Base-by-base conservation (phyloP, 2,329 filamentous ascomycete genomes). In the Fusarium denticulatum region DNA sequence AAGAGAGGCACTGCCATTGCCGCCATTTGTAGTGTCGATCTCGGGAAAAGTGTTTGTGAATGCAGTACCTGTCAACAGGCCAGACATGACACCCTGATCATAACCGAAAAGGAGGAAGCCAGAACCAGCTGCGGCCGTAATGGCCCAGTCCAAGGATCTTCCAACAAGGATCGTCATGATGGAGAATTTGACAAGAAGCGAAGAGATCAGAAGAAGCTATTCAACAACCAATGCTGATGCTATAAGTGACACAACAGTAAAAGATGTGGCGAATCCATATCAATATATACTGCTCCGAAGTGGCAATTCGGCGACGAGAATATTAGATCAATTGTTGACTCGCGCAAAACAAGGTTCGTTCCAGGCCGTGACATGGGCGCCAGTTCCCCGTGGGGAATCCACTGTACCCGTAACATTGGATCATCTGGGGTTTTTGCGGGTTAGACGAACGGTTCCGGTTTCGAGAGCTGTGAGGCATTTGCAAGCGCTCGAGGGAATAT, bases 1-100 rank as follows among this genome's bases (percentile, higher is more conserved):
- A 13, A 86, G 74, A 11, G 83, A 83, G 6, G 84, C 81, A 57
- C 82, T 85, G 4, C 83, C 83, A 39, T 79, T 82, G 13, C 83
- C 83, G 11, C 69, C 68, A 1, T 77, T 69, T 4, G 80, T 83
- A 2, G 83, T 81, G 62, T 82, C 79, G 28, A 82, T 82, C 69
- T 81, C 78, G 18, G 80, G 80, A 57, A 82, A 82, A 1, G 75
- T 78, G 2, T 64, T 61, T 8, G 79, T 81, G 46, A 82, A 82
- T 26, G 80, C 79, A 16, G 75, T 71, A 46, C 80, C 79, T 8
- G 80, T 81, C 26, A 82, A 52, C n/a, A 82, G 69, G 10, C 81
- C 80, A 20, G 72, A 76, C 79, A 81, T 81, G 6, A 81, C 79
- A 5, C 78, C 77, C 49, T 80, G 79, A 40, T 79, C 79, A 45